Evolutionary conservation across 2,329 filamentous ascomycete species (phyloP), one percentile per base, ranked within the genome.

Genomic region (Fusarium azukiicola): DNA sequence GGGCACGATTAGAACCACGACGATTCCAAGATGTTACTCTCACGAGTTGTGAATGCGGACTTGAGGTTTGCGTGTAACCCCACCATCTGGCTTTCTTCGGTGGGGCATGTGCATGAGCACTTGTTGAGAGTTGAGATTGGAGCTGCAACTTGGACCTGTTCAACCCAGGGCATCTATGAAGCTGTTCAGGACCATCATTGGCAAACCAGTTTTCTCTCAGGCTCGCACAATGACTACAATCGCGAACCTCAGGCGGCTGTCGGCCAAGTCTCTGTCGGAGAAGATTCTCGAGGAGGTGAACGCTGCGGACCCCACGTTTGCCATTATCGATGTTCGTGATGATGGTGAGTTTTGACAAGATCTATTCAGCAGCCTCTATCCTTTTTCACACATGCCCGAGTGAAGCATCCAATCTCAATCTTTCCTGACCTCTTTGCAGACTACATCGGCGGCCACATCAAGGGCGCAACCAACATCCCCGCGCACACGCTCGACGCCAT

Each of bases 401-500:
- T 27, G 11, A 27, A 23, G 38, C n/a, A 40, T 50, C 6, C n/a
- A 23, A 3, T n/a, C 7, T 50, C 16, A 50, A 42, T 14, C 16
- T 4, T 5, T 12, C 3, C 46, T 71, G 23, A 76, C 70, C 44
- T 19, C 36, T 5, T 21, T 19, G 6, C 80, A 96, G 97, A 99
- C 87, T 94, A 98, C 87, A 92, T 99, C 64, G 97, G 97, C 80
- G 97, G 97, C 44, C 97, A 99, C 88, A 99, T 99, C 87, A 91
- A 91, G 74, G 93, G 94, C 74, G 96, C 95, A 46, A 93, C 92
- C 68, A 96, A 98, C 90, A 91, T 96, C 17, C 97, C 98, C 1
- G 95, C 93, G 67, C 88, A 88, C 61, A 93, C 93, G 23, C 92
- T 99, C 66, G 96, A 98, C 82, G 92, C 93, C 84, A 93, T 92